Evolutionary conservation across 208 protist genomes (phyloP), one percentile per base, ranked within the genome.

Genomic region (Strigomonas galati): DNA sequence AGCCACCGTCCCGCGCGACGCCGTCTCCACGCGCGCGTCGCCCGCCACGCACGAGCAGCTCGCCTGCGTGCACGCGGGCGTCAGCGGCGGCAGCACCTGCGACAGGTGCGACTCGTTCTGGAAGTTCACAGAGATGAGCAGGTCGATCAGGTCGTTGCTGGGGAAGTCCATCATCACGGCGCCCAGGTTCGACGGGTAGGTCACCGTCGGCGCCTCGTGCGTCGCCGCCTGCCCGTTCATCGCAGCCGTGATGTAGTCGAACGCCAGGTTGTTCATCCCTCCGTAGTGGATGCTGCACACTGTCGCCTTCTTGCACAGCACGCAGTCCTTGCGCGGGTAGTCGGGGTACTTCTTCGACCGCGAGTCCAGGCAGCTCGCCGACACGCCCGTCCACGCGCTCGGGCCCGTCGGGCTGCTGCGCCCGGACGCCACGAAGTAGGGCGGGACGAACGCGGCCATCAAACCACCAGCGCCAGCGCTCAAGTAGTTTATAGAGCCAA

Each of bases 241-340:
- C 17, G 17, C 44, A 6, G 44, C 44, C 17, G n/a, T 21, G 44
- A 51, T 15, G 17, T 21, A 51, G 44, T 51, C 44, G 44, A 24
- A 51, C 44, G n/a, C 17, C 44, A 51, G 5, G 44, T 15, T 15
- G 44, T 51, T 51, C 44, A n/a, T 51, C 17, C 44, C 44, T 4
- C 44, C 17, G 44, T 51, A 51, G 44, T 51, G 44, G 17, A 51
- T 21, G 44, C 44, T 51, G 44, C 44, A 51, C 44, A 51, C 44
- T 3, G 44, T 21, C 10, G 44, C 44, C 2, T 17, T 2, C 17
- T 21, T 21, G 44, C 17, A 14, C 10, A 51, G n/a, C 17, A 14
- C 17, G 44, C 44, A 51, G 44, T 51, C 44, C 17, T 21, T 15
- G 44, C 44, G 44, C 17, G 44, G 44, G 44, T 24, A 51, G 44